A percentile compares a stretch with the other conserved stretches of the same genome.
Conservation (phyloP, 306 rosid species). For the Begonia masoniana region DNA sequence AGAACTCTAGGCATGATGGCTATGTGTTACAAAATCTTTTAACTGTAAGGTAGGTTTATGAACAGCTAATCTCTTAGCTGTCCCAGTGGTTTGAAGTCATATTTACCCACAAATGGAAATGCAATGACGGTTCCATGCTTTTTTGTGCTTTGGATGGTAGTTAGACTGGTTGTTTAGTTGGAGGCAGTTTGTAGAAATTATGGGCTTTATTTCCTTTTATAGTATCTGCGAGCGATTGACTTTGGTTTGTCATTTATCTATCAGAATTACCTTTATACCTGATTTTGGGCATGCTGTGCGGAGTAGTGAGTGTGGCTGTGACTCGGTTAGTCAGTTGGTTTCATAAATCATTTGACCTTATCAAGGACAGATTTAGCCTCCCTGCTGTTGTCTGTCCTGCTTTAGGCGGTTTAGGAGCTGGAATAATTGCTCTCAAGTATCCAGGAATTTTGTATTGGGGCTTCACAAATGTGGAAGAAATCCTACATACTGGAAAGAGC, state of each 20-base stretch:
- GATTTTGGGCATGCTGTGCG: constrained; percentile 98
- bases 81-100: too few relatives aligned
- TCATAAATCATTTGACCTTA: constrained; percentile 43
- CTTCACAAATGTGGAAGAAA: constrained; percentile 96
- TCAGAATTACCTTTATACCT: constrained; percentile 93
- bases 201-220: too few relatives aligned
- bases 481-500: constrained; percentile 78
- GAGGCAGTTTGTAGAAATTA: too few relatives aligned
- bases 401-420: constrained; percentile 92
- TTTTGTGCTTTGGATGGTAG: too few relatives aligned
- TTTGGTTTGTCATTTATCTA: constrained; percentile 14
- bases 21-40: too few relatives aligned
- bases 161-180: too few relatives aligned
- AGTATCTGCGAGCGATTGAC: background rate
- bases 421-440: constrained; percentile 91
- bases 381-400: constrained; percentile 91
- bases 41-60: too few relatives aligned
- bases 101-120: too few relatives aligned
- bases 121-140: too few relatives aligned
- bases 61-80: too few relatives aligned
- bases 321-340: constrained; percentile 86
- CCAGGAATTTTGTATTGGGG: constrained; percentile 99
- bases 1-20: too few relatives aligned
- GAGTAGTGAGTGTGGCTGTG: constrained; percentile 82
- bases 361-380: constrained; percentile 73